Evolutionary conservation across 106 monocot species (phyloP), one percentile per base, ranked within the genome.

Genomic region (Dendrobium officinale): DNA sequence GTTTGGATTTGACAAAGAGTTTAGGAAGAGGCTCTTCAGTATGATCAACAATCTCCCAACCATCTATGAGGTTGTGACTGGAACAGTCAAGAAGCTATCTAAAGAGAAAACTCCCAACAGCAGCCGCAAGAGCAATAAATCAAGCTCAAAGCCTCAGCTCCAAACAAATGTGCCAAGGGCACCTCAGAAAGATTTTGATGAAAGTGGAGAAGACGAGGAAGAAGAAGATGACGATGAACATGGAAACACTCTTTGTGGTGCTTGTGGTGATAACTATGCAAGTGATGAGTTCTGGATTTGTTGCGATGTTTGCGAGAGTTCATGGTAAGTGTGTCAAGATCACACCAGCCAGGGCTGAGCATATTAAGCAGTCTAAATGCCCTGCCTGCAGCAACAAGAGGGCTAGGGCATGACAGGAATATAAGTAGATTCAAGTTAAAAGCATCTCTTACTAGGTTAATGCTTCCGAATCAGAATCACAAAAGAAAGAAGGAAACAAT

Each of bases 41-140:
- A 90, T 90, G 92, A 92, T 92, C 72, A 92, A 92, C 79, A 85
- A 81, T 43, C 82, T 92, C 48, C 92, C 92, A 18, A 90, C 92
- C 43, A 86, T 92, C 66, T 92, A 76, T 83, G 90, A 92, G 75
- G 92, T 89, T 75, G 92, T 90, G 82, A 88, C 88, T 54, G 90
- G 92, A 79, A 80, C 79, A 1, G 73, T 75, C 58, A 88, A 90
- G 83, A 90, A 85, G 49, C 92, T 90, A 72, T 48, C 87, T 4
- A 90, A 90, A 81, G 90, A 92, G 66, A 92, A 89, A 75, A 84
- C 86, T 67, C 81, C 87, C 40, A 86, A 86, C 66, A 92, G 81
- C 77, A 86, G 77, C 77, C 85, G 49, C 85, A 89, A 89, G 67
- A 83, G 73, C 83, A 61, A 61, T 8, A 61, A 61, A 61, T 8